These are phyloP conservation scores for Trifolium repens DNA, from an alignment of 306 rosid genomes.

Conservation along the genomic window DNA sequence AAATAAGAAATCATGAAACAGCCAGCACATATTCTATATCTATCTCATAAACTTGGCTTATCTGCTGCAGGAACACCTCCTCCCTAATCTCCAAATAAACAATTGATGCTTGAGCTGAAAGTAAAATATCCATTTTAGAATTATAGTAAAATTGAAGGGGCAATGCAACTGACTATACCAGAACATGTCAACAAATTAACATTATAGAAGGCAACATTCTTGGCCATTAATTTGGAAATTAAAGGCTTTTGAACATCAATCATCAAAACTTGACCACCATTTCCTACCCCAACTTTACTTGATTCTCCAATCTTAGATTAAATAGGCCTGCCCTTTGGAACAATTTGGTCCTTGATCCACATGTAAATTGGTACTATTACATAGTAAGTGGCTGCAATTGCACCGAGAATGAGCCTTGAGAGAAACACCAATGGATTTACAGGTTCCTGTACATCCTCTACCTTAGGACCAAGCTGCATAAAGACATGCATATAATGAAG, in stretches of 20 bases:
- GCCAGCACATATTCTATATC: background rate
- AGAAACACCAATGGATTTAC: slow-evolving; percentile 68
- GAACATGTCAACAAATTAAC: background rate
- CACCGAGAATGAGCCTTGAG: slow-evolving; percentile 68
- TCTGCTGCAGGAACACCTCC: background rate
- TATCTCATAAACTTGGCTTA: background rate
- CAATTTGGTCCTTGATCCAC: slow-evolving; percentile 84
- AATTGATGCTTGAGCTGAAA: background rate
- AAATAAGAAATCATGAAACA: background rate
- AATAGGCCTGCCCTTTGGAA: slow-evolving; percentile 78
- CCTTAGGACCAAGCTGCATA: slow-evolving; percentile 89
- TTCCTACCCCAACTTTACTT: background rate
- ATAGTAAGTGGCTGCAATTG: slow-evolving; percentile 70
- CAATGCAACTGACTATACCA: background rate
- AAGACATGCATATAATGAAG: slow-evolving; percentile 13
- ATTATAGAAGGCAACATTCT: background rate
- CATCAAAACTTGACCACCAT: slow-evolving; percentile 15
- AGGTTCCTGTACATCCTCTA: slow-evolving; percentile 70
- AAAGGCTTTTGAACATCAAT: background rate
- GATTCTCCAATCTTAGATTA: slow-evolving; percentile 39
- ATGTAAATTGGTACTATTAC: slow-evolving; percentile 81
- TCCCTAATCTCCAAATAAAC: background rate
- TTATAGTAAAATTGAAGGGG: background rate
- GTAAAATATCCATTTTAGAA: background rate
- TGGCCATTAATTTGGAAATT: background rate